Conservation (phyloP, 2,329 filamentous ascomycete species). For the Ophiostoma pallidulum region DNA sequence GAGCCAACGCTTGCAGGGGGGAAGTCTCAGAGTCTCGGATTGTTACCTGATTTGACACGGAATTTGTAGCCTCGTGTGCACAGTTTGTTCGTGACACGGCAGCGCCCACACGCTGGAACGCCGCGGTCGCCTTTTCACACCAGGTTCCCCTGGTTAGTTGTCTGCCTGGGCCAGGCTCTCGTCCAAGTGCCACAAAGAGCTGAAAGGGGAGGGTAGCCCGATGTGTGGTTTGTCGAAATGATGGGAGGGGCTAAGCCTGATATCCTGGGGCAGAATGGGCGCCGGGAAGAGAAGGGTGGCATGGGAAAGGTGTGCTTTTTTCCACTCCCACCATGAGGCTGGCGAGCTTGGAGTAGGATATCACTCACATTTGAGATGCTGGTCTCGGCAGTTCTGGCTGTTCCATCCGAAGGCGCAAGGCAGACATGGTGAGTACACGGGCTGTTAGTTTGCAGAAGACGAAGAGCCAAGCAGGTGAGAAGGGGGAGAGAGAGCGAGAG, state of each 20-base stretch:
- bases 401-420: background rate
- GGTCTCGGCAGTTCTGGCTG: constrained; percentile 38
- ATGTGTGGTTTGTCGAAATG: background rate
- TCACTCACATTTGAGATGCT: constrained; percentile 37
- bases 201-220: background rate
- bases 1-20: background rate
- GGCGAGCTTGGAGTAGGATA: background rate
- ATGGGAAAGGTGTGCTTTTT: no score
- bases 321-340: background rate
- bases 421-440: no score
- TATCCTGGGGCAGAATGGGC: no score
- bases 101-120: constrained; percentile 26
- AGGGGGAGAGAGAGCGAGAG: background rate
- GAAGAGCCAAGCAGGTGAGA: background rate
- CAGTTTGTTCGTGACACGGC: constrained; percentile 18
- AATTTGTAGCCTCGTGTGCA: constrained; percentile 27
- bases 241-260: no score
- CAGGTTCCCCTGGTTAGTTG: background rate
- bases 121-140: constrained; percentile 29
- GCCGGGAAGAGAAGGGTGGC: no score
- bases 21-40: no score
- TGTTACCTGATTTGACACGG: constrained; percentile 21
- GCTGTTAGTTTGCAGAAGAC: background rate
- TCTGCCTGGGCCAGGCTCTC: no score
- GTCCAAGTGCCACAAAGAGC: background rate